Evolutionary conservation across 306 rosid species (phyloP), one percentile per base, ranked within the genome.

Genomic region (Leucaena leucocephala): DNA sequence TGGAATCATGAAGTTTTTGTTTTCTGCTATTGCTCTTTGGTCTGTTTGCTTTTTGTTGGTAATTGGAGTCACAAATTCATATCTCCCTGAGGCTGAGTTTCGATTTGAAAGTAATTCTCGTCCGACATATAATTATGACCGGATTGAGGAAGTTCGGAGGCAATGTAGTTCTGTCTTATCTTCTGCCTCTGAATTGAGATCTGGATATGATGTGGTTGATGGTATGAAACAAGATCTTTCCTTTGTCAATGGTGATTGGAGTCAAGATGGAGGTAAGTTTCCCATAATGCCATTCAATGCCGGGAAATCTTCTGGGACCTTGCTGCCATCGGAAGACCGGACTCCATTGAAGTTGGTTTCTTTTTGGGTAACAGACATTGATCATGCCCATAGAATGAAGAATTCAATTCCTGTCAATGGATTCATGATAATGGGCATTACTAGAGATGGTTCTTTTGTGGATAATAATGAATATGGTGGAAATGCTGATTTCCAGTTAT

Each of bases 201-300:
- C 85, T 80, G 91, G 87, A 14, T 77, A 70, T 52, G 54, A 42
- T 68, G 85, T 74, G 40, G 64, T 82, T 54, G 68, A 46, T 68
- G 87, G 84, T 45, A 80, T 94, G 76, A 86, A 88, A 75, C 68
- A 83, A 62, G 92, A 91, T 67, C 87, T 94, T 66, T 77, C 79
- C 67, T 91, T 94, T 82, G 83, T 86, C 8, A 84, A 88, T 78
- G 98, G 97, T 62, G 98, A 94, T 83, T 94, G 98, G 97, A 76
- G 62, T 58, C 95, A 94, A 78, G 90, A 84, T 48, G 84, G 19
- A 35, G 90, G 89, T 34, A 87, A 89, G 63, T 83, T 81, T 71
- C 97, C 98, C 27, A 64, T 94, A 11, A 78, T 92, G 88, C 98
- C 98, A 2, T 94, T 89, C 81, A 84, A 88, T 77, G 89, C 73